phyloP scores from a whole-genome alignment of 208 protist genomes.

The Phytomonas francai region DNA sequence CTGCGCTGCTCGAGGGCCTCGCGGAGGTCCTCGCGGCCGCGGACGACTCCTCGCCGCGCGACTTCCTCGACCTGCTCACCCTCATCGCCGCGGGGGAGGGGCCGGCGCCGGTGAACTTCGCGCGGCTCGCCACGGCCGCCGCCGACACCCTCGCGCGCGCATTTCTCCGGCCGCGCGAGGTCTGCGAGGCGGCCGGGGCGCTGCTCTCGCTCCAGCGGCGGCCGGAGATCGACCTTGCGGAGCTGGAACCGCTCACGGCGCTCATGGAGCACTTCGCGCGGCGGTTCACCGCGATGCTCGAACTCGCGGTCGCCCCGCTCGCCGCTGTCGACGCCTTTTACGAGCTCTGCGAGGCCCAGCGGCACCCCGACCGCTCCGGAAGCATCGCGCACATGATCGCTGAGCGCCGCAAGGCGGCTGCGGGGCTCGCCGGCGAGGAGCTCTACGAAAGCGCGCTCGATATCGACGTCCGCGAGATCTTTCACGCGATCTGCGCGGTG shows the following conservation, averaged over 20 bases:
- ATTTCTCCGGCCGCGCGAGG: slow-evolving; percentile 44
- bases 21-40: slow-evolving; percentile 12
- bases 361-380: slow-evolving; percentile 45
- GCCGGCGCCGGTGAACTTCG: slow-evolving; percentile 13
- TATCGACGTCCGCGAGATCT: slow-evolving; percentile 68
- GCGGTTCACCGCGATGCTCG: slow-evolving; percentile 28
- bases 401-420: neutral
- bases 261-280: slow-evolving; percentile 53
- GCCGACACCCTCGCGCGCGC: slow-evolving; percentile 6
- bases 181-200: slow-evolving; percentile 34
- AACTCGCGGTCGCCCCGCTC: slow-evolving; percentile 41
- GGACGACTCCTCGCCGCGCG: slow-evolving; percentile 14
- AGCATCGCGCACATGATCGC: slow-evolving; percentile 20
- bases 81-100: slow-evolving; percentile 19
- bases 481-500: slow-evolving; percentile 33
- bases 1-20: slow-evolving; percentile 28
- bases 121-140: slow-evolving; percentile 15
- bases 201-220: slow-evolving; percentile 30
- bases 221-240: slow-evolving; percentile 43
- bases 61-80: slow-evolving; percentile 23
- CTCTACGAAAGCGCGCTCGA: slow-evolving; percentile 43
- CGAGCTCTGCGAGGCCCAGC: slow-evolving; percentile 28
- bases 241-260: slow-evolving; percentile 32
- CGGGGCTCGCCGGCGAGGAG: neutral
- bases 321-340: slow-evolving; percentile 40